These are phyloP conservation scores for Phaseolus coccineus DNA, from an alignment of 331 rosid species.

Conservation along the genomic window DNA sequence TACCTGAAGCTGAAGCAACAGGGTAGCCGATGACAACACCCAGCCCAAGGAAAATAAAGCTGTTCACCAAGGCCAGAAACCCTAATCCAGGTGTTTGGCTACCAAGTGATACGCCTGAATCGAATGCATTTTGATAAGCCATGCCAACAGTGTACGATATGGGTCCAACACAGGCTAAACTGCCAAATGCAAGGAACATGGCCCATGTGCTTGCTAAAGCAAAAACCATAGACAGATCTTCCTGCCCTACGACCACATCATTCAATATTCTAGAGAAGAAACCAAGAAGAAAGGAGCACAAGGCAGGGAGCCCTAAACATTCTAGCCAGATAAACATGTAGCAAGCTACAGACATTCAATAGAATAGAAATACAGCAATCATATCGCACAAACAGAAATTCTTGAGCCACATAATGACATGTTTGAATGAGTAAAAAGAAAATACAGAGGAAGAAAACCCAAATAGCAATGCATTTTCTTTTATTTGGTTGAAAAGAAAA, in stretches of 20 bases:
- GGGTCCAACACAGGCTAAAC: constrained; percentile 74
- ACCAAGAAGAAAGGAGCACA: constrained; percentile 21
- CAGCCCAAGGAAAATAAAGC: constrained; percentile 60
- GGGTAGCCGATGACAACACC: constrained; percentile 77
- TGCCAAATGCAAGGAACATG: constrained; percentile 74
- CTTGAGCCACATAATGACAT: neutral
- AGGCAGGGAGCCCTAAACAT: constrained; percentile 19
- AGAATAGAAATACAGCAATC: neutral
- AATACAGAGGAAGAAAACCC: neutral
- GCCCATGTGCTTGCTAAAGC: constrained; percentile 86
- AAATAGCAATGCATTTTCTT: neutral
- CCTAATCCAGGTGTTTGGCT: constrained; percentile 54
- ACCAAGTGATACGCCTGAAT: constrained; percentile 55
- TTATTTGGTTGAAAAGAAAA: neutral
- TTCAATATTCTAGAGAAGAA: constrained; percentile 68
- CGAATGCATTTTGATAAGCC: constrained; percentile 65
- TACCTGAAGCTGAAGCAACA: constrained; percentile 83
- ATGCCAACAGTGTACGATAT: constrained; percentile 56
- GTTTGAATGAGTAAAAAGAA: neutral
- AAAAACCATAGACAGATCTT: constrained; percentile 85
- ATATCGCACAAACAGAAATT: constrained; percentile 19
- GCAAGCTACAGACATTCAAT: constrained; percentile 13
- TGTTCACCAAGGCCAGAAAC: constrained; percentile 60
- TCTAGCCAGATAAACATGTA: constrained; percentile 28
- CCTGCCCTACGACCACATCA: constrained; percentile 99